Conservation (phyloP, 2,329 filamentous ascomycete species). For the Piedraia hortae region DNA sequence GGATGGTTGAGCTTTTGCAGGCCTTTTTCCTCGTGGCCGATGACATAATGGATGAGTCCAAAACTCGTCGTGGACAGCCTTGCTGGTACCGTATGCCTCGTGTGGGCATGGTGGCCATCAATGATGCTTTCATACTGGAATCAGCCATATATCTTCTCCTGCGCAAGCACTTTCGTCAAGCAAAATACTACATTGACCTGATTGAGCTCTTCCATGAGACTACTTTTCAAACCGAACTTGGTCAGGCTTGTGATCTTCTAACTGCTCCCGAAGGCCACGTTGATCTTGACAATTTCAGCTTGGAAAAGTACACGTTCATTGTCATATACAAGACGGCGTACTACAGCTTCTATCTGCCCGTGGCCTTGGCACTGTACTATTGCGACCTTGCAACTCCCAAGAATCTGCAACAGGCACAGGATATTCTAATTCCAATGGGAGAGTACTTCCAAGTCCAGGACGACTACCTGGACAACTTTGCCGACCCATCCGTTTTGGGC, state of each 20-base stretch:
- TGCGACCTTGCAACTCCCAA: slow-evolving; percentile 58
- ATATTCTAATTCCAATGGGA: slow-evolving; percentile 86
- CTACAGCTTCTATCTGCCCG: slow-evolving; percentile 96
- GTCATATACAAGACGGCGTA: slow-evolving; percentile 99
- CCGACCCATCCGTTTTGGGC: slow-evolving; percentile 71
- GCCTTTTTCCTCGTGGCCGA: slow-evolving; percentile 97
- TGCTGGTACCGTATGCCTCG: slow-evolving; percentile 87
- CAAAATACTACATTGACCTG: slow-evolving; percentile 71
- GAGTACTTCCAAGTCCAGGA: slow-evolving; percentile 99
- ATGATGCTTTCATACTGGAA: slow-evolving; percentile 94
- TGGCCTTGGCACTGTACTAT: slow-evolving; percentile 69
- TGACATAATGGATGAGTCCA: slow-evolving; percentile 93
- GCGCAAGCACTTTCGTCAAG: slow-evolving; percentile 74
- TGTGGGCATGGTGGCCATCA: slow-evolving; percentile 91
- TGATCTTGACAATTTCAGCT: slow-evolving; percentile 79
- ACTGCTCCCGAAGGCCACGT: slow-evolving; percentile 87
- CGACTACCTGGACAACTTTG: slow-evolving; percentile 96
- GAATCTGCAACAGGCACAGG: slow-evolving; percentile 70
- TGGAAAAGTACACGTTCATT: slow-evolving; percentile 92
- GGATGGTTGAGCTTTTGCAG: slow-evolving; percentile 94
- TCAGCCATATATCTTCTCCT: slow-evolving; percentile 68
- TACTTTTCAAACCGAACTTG: slow-evolving; percentile 80
- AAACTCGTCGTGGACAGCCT: slow-evolving; percentile 76
- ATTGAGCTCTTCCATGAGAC: slow-evolving; percentile 91
- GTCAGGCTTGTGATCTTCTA: slow-evolving; percentile 79